A percentile compares a stretch with the other conserved stretches of the same genome.
Evolutionary conservation across 495 filamentous ascomycete genomes (phyloP).

Genomic region (Aspergillus nanangensis): DNA sequence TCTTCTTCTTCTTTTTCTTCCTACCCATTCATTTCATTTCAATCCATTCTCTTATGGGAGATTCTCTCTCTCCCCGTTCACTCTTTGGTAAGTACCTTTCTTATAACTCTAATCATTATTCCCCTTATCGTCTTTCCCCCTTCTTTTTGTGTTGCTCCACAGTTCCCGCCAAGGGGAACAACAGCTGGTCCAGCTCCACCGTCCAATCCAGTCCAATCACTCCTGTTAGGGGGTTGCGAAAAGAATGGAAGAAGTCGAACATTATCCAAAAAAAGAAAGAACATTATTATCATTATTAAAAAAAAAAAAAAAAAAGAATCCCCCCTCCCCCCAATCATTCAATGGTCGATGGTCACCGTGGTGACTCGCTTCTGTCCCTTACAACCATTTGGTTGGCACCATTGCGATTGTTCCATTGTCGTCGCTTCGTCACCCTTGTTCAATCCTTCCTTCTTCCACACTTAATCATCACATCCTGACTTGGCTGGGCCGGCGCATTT

Average conservation of each 20-base stretch:
- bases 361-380: not conserved
- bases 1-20: not conserved
- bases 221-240: constrained; percentile 10
- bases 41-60: not conserved
- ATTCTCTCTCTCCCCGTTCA: not conserved
- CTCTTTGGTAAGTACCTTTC: not conserved
- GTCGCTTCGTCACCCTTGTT: not conserved
- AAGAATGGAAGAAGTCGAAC: constrained; percentile 6
- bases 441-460: too few relatives aligned
- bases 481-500: too few relatives aligned
- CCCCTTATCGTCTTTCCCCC: not conserved
- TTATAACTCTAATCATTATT: not conserved
- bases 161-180: constrained; percentile 23
- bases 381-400: not conserved
- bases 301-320: not conserved
- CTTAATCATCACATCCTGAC: not conserved
- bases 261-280: not conserved
- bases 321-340: not conserved
- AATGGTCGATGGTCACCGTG: not conserved
- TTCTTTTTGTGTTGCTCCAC: constrained; percentile 19
- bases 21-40: not conserved
- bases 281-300: not conserved
- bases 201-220: constrained; percentile 10
- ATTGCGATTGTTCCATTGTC: not conserved
- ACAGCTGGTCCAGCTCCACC: constrained; percentile 16